These are phyloP conservation scores for Pyrenochaeta sp. DNA, from an alignment of 2,329 filamentous ascomycete genomes.

Conservation along the genomic window DNA sequence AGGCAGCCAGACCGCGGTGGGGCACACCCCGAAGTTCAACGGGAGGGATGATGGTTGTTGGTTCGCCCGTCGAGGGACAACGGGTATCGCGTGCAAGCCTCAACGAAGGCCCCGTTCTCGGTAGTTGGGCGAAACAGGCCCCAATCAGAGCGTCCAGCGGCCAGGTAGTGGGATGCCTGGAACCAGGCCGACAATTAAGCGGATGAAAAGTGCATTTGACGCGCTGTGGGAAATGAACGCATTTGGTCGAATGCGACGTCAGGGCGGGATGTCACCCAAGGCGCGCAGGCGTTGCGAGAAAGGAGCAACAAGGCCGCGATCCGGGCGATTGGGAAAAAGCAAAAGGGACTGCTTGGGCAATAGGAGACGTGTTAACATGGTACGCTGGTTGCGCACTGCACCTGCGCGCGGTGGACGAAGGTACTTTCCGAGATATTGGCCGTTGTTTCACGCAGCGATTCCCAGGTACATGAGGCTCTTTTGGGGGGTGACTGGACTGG, in stretches of 20 bases:
- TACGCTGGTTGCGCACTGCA: constrained; percentile 2
- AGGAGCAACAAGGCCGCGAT: constrained; percentile 18
- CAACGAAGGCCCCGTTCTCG: constrained; percentile 14
- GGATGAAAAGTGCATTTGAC: background rate
- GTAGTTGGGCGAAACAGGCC: constrained; percentile 10
- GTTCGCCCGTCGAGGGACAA: constrained; percentile 5
- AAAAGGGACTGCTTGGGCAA: constrained; percentile 7
- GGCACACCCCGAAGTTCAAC: background rate
- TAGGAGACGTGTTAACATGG: background rate
- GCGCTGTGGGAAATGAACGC: constrained; percentile 17
- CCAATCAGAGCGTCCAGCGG: constrained; percentile 21
- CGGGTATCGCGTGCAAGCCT: constrained; percentile 14
- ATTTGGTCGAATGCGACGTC: constrained; percentile 18
- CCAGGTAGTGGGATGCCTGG: constrained; percentile 7
- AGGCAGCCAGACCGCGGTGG: background rate
- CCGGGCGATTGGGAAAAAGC: constrained; percentile 18
- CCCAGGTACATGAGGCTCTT: background rate
- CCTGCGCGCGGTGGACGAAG: background rate
- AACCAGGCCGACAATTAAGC: constrained; percentile 8
- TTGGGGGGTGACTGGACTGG: too few relatives aligned
- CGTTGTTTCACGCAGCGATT: constrained; percentile 4
- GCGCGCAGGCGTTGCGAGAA: constrained; percentile 6
- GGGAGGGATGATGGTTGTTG: background rate
- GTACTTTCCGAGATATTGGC: background rate
- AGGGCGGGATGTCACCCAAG: constrained; percentile 24